Evolutionary conservation across 1,139 yeast species (phyloP).

Genomic region (Yamadazyma jaroonii): DNA sequence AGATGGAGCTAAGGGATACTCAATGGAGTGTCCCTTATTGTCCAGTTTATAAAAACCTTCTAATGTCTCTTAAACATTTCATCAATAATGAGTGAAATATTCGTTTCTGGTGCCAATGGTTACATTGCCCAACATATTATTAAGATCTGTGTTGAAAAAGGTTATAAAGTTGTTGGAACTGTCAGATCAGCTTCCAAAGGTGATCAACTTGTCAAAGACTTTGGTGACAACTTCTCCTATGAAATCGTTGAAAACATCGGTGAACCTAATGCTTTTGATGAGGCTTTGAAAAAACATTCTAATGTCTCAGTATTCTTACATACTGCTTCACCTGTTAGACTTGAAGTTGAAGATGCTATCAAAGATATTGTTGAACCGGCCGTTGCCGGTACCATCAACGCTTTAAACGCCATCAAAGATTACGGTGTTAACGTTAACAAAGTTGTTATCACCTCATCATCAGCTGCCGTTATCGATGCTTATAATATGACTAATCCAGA

Average conservation of each 20-base stretch:
- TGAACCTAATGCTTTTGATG: conserved; percentile 50
- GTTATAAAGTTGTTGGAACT: conserved; percentile 56
- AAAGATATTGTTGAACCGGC: conserved; percentile 20
- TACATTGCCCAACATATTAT: conserved; percentile 36
- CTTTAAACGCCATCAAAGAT: conserved; percentile 20
- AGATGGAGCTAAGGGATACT: too few species aligned
- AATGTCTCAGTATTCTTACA: conserved; percentile 55
- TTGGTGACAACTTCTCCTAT: conserved; percentile 32
- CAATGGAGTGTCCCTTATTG: too few species aligned
- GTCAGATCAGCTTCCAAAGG: conserved; percentile 56
- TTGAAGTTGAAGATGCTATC: conserved; percentile 14
- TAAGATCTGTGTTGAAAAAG: conserved; percentile 27
- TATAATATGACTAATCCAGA: conserved; percentile 3
- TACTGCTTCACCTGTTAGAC: conserved; percentile 31
- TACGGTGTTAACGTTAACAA: conserved; percentile 22
- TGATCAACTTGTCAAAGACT: conserved; percentile 33
- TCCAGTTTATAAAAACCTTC: too few species aligned
- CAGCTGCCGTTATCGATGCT: conserved; percentile 13
- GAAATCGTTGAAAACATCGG: conserved; percentile 55
- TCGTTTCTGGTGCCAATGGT: conserved; percentile 39
- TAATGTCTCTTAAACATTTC: too few species aligned
- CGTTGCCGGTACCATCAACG: conserved; percentile 23
- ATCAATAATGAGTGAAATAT: conserved; percentile 16
- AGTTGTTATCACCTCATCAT: conserved; percentile 30
- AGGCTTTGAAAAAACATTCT: conserved; percentile 44